Conservation (phyloP, 345 rosid genomes). For the Corchorus olitorius region DNA sequence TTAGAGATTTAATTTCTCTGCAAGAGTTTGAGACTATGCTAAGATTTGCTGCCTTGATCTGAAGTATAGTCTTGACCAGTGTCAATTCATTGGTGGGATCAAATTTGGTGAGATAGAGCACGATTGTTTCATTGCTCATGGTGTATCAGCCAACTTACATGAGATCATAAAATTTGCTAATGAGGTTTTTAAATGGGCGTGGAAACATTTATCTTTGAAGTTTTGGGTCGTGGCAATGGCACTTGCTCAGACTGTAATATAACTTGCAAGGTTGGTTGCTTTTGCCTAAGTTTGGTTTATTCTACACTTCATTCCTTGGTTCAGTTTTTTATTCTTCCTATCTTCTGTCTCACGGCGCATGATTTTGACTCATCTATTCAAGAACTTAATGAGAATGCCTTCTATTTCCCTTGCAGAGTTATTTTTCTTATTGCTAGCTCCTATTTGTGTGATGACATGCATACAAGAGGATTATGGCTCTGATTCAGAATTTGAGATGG, state of each 20-base stretch:
- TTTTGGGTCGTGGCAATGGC: constrained; percentile 45
- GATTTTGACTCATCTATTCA: no score
- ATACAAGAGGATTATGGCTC: constrained; percentile 70
- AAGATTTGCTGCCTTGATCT: no score
- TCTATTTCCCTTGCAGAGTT: background rate
- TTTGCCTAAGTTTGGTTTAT: constrained; percentile 31
- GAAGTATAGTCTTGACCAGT: no score
- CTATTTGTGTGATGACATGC: constrained; percentile 8
- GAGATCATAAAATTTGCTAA: no score
- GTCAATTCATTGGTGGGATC: no score
- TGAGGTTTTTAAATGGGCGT: no score
- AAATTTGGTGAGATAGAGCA: no score
- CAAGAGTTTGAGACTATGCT: no score
- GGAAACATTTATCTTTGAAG: constrained; percentile 55
- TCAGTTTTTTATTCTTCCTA: background rate
- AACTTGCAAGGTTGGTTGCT: constrained; percentile 50
- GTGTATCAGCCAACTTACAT: no score
- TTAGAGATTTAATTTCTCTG: no score
- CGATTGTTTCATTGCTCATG: no score
- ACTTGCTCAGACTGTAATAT: constrained; percentile 59
- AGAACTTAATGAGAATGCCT: background rate
- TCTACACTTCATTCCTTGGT: background rate
- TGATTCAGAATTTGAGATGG: constrained; percentile 50
- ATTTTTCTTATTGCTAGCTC: background rate
- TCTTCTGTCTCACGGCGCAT: no score